phyloP scores from a whole-genome alignment of 192 early-diverging fungal genomes.

The Gonapodya sp. region DNA sequence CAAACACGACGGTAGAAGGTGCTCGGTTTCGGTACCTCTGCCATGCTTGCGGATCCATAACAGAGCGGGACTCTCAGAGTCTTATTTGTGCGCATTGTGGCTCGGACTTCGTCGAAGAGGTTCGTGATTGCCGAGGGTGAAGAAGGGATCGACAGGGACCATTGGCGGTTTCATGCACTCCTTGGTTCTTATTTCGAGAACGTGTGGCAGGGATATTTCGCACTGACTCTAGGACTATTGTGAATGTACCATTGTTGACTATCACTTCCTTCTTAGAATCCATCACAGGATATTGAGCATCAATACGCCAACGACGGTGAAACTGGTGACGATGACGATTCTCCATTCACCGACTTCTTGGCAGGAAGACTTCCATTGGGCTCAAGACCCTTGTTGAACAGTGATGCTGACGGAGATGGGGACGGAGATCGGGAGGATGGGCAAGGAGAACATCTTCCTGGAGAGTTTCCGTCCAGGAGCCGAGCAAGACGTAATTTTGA shows the following conservation, averaged over 20 bases:
- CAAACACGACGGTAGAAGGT: too few species aligned
- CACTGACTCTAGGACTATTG: neutral
- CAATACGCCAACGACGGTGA: neutral
- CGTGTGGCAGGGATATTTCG: too few species aligned
- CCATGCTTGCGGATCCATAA: neutral
- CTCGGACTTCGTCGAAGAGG: neutral
- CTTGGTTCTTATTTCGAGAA: neutral
- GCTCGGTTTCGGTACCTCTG: neutral
- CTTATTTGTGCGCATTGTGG: neutral
- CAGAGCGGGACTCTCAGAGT: neutral
- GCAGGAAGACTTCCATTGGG: neutral
- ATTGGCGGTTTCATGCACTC: neutral
- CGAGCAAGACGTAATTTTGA: neutral
- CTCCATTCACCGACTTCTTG: neutral
- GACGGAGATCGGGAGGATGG: neutral
- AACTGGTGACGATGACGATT: neutral
- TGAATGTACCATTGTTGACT: too few species aligned
- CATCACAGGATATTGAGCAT: neutral
- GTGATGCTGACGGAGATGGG: neutral
- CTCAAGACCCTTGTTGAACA: neutral
- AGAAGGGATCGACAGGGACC: neutral
- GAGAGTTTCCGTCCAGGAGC: neutral
- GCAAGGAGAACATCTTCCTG: neutral
- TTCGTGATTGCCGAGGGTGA: neutral
- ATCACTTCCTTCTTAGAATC: neutral